A percentile compares a stretch with the other conserved stretches of the same genome.
phyloP scores from a whole-genome alignment of 2,329 filamentous ascomycete genomes.

The Pleurostoma richardsiae region DNA sequence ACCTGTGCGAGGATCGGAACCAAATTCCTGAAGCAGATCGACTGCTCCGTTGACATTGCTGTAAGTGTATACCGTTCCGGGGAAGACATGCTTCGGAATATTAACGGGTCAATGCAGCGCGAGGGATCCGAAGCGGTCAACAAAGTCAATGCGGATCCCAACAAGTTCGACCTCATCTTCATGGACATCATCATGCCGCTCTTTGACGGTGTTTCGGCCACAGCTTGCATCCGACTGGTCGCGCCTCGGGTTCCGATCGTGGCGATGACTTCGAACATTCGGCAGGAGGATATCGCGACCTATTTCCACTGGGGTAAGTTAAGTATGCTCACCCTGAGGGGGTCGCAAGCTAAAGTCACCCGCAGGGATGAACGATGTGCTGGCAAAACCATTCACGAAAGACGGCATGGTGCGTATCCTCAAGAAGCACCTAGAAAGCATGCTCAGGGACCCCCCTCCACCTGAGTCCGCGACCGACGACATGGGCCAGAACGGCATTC shows the following conservation, averaged over 20 bases:
- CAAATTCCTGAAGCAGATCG: constrained; percentile 62
- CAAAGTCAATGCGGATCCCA: constrained; percentile 58
- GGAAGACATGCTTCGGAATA: constrained; percentile 3
- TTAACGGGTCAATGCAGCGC: constrained; percentile 43
- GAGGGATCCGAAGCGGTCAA: constrained; percentile 90
- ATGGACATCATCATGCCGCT: constrained; percentile 99
- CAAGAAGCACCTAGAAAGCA: constrained; percentile 80
- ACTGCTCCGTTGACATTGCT: constrained; percentile 63
- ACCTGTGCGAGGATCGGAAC: constrained; percentile 63
- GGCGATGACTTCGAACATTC: constrained; percentile 98
- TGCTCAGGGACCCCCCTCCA: constrained; percentile 62
- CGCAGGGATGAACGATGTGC: constrained; percentile 91
- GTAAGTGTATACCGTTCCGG: constrained; percentile 36
- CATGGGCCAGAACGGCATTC: constrained; percentile 22
- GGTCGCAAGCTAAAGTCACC: constrained; percentile 16
- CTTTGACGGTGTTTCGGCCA: constrained; percentile 90
- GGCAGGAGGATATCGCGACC: constrained; percentile 92
- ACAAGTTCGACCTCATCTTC: constrained; percentile 63
- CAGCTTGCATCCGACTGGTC: constrained; percentile 86
- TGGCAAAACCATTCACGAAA: constrained; percentile 94
- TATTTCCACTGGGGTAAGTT: constrained; percentile 91
- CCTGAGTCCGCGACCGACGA: constrained; percentile 26
- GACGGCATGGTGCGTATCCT: constrained; percentile 80
- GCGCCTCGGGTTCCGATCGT: constrained; percentile 81
- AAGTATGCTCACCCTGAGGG: constrained; percentile 5